Evolutionary conservation across 805 yeast species (phyloP).

Genomic region (Kodamaea neixiangensis): DNA sequence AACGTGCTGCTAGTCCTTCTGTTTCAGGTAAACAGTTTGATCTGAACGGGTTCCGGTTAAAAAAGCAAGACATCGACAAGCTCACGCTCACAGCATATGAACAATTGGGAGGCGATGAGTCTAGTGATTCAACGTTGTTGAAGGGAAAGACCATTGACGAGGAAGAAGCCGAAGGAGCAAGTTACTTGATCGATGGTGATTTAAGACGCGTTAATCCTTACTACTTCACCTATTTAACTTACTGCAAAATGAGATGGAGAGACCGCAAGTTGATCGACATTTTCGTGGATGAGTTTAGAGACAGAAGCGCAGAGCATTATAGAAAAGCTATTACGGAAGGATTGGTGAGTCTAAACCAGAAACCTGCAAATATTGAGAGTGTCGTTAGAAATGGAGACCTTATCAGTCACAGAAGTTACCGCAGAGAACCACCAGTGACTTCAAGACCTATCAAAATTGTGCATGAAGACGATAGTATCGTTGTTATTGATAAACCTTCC

Average conservation of each 20-base stretch:
- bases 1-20: conserved; percentile 4
- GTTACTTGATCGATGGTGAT: conserved; percentile 57
- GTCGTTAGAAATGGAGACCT: conserved; percentile 79
- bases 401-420: conserved; percentile 74
- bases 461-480: conserved; percentile 68
- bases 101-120: conserved; percentile 36
- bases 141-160: conserved; percentile 45
- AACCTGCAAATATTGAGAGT: conserved; percentile 63
- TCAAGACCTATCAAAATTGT: conserved; percentile 63
- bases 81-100: conserved; percentile 42
- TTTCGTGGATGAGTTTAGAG: conserved; percentile 82
- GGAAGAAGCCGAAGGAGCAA: conserved; percentile 60
- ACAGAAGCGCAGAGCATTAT: conserved; percentile 70
- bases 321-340: conserved; percentile 53
- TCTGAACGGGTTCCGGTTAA: conserved; percentile 48
- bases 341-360: conserved; percentile 69
- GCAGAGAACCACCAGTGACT: conserved; percentile 88
- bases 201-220: conserved; percentile 81
- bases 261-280: conserved; percentile 78
- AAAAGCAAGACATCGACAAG: conserved; percentile 47
- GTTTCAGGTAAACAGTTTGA: conserved; percentile 30
- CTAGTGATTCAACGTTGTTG: conserved; percentile 19
- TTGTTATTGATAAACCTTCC: conserved; percentile 90
- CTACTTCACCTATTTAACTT: conserved; percentile 84
- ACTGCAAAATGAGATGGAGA: conserved; percentile 90